A percentile compares a stretch with the other conserved stretches of the same genome.
Conservation (phyloP, 73 alveolate genomes). For the Uronychia setigera region DNA sequence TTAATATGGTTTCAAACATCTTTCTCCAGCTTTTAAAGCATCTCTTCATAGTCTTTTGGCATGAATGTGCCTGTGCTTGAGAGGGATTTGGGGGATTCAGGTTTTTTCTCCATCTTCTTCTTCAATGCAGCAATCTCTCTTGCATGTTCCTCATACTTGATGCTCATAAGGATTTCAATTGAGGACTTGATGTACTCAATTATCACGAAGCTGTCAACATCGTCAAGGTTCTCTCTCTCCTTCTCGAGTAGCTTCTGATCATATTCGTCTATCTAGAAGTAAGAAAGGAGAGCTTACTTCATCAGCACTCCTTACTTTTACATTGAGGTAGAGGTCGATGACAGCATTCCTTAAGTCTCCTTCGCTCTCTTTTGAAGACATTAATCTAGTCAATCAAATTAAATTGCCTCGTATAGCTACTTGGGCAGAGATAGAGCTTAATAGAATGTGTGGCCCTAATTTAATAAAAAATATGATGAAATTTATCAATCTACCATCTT, state of each 20-base stretch:
- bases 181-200: slow-evolving; percentile 39
- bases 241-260: slow-evolving; percentile 6
- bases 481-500: too few relatives aligned
- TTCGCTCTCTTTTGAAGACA: too few relatives aligned
- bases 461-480: too few relatives aligned
- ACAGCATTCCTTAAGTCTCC: background rate
- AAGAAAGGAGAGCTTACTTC: too few relatives aligned
- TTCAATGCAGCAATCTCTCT: background rate
- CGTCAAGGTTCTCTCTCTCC: slow-evolving; percentile 18
- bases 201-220: background rate
- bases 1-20: slow-evolving; percentile 57
- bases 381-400: too few relatives aligned
- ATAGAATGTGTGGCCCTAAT: too few relatives aligned
- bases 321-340: slow-evolving; percentile 16
- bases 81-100: background rate
- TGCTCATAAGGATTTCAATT: slow-evolving; percentile 35
- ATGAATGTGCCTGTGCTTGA: background rate
- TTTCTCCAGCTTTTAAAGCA: slow-evolving; percentile 40
- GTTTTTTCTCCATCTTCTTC: background rate
- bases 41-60: slow-evolving; percentile 50
- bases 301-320: slow-evolving; percentile 17
- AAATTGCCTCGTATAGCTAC: too few relatives aligned
- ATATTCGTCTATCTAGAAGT: slow-evolving; percentile 27
- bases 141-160: slow-evolving; percentile 31
- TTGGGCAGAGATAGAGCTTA: too few relatives aligned